Conservation (phyloP, 306 rosid genomes). For the Cucumis melo region DNA sequence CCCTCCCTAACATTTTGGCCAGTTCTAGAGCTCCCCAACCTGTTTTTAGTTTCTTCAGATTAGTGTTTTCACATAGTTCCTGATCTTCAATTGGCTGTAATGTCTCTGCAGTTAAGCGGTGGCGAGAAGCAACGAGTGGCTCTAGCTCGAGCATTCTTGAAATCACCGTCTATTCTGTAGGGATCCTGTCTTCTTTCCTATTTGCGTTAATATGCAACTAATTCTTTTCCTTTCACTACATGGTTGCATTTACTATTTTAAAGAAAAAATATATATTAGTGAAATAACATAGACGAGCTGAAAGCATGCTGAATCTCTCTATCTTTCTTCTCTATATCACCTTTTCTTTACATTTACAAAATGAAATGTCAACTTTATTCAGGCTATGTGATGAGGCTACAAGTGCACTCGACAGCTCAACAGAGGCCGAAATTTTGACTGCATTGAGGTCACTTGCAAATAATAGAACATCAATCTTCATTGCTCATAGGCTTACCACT, state of each 20-base stretch:
- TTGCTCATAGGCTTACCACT: conserved; percentile 96
- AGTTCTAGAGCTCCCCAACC: neutral
- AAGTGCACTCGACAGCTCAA: conserved; percentile 97
- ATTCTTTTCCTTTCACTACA: neutral
- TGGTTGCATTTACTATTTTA: neutral
- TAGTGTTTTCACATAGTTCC: neutral
- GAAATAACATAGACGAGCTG: neutral
- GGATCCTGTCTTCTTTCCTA: conserved; percentile 11
- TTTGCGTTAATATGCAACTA: neutral
- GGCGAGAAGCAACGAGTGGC: conserved; percentile 99
- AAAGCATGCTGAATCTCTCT: neutral
- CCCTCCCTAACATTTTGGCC: neutral
- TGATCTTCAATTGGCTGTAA: conserved; percentile 10
- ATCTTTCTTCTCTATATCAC: neutral
- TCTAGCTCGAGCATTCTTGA: conserved; percentile 87
- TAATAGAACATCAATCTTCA: conserved; percentile 80
- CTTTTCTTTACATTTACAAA: neutral
- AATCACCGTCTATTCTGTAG: conserved; percentile 89
- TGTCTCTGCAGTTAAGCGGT: conserved; percentile 69
- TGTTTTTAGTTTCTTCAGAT: neutral
- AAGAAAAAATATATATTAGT: neutral
- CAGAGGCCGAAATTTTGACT: conserved; percentile 85
- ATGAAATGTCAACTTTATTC: neutral
- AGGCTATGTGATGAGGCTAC: conserved; percentile 99
- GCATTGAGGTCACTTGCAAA: conserved; percentile 65